Percentiles rank a stretch among this genome's conserved stretches.
These are phyloP conservation scores for Pseudoneurospora amorphoporcata DNA, from an alignment of 495 filamentous ascomycete genomes.

Conservation along the genomic window DNA sequence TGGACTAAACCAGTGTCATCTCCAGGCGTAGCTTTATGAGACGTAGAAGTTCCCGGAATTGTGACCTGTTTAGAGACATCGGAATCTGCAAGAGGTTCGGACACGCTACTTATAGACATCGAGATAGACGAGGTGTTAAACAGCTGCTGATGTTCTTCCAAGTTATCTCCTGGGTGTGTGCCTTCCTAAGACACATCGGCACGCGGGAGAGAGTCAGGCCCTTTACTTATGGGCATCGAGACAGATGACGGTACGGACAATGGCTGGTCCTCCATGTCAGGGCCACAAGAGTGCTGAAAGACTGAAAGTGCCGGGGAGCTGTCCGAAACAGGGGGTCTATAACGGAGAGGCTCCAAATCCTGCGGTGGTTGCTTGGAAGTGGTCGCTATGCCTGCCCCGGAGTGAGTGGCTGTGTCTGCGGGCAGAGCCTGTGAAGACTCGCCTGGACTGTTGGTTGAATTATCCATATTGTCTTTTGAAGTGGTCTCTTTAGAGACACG, in stretches of 20 bases:
- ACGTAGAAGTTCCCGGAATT: neutral
- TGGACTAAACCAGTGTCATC: neutral
- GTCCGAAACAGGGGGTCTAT: neutral
- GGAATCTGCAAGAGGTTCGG: neutral
- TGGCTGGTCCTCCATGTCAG: neutral
- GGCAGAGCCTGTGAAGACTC: neutral
- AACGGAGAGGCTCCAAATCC: neutral
- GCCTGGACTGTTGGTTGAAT: neutral
- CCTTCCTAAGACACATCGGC: neutral
- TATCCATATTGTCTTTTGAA: neutral
- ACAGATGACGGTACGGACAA: neutral
- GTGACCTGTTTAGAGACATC: neutral
- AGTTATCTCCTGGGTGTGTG: neutral
- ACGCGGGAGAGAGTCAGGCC: neutral
- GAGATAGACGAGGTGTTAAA: neutral
- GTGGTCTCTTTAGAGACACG: neutral
- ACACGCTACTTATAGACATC: neutral
- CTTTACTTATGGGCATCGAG: neutral
- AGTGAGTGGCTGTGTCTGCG: neutral
- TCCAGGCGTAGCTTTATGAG: neutral
- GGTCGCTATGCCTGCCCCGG: neutral
- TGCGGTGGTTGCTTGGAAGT: neutral
- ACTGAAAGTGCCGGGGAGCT: neutral
- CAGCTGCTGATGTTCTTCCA: neutral
- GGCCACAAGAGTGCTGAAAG: neutral